These are phyloP conservation scores for Clarireedia homoeocarpa DNA, from an alignment of 2,329 filamentous ascomycete species.

Conservation along the genomic window DNA sequence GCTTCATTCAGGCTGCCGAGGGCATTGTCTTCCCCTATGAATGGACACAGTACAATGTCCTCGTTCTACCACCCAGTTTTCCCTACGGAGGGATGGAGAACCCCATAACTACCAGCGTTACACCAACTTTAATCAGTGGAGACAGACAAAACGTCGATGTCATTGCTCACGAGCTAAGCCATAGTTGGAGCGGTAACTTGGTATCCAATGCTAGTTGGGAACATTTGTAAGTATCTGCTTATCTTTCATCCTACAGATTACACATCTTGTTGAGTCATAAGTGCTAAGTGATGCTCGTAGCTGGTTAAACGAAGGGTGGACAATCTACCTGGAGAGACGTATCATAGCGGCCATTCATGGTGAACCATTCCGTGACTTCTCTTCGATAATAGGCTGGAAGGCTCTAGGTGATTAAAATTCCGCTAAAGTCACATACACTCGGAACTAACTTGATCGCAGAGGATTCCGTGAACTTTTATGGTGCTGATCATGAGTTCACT, in stretches of 20 bases:
- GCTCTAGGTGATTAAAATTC: constrained; percentile 34
- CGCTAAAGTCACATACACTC: background rate
- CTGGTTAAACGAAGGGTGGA: constrained; percentile 79
- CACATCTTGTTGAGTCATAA: background rate
- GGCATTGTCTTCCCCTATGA: constrained; percentile 75
- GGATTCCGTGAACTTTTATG: constrained; percentile 72
- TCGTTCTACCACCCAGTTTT: constrained; percentile 84
- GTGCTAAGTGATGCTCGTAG: constrained; percentile 28
- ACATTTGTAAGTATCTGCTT: constrained; percentile 49
- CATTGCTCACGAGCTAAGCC: constrained; percentile 76
- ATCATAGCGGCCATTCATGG: constrained; percentile 73
- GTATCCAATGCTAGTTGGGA: constrained; percentile 76
- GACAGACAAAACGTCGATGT: constrained; percentile 90
- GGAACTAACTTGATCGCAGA: constrained; percentile 33
- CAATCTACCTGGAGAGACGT: constrained; percentile 84
- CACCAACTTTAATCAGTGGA: constrained; percentile 87
- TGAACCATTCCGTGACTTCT: constrained; percentile 83
- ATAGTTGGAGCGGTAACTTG: constrained; percentile 84
- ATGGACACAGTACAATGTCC: constrained; percentile 92
- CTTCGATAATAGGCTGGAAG: constrained; percentile 94
- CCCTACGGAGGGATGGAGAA: constrained; percentile 58
- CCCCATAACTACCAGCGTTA: constrained; percentile 90
- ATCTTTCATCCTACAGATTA: background rate
- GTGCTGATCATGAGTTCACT: constrained; percentile 83
- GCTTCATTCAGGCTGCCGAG: constrained; percentile 83